Evolutionary conservation across 2,329 filamentous ascomycete species (phyloP).

Genomic region (Lachnellula willkommii): DNA sequence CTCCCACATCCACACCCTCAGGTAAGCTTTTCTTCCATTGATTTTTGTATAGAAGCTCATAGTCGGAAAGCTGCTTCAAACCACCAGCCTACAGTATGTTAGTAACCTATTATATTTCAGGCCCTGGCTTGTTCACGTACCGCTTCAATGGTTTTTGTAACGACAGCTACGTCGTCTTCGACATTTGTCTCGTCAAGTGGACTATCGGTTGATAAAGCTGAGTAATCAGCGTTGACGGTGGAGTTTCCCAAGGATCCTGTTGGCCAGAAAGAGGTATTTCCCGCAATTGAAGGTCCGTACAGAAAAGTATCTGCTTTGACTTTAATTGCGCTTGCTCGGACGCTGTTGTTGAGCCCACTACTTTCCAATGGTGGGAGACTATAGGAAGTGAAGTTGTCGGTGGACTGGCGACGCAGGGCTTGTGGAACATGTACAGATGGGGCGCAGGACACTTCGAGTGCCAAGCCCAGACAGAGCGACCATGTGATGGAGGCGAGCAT

Average conservation of each 20-base stretch:
- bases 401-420: background rate
- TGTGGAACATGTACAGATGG: background rate
- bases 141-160: background rate
- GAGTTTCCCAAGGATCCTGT: constrained; percentile 6
- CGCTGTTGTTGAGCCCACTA: background rate
- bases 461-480: background rate
- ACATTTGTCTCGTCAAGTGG: background rate
- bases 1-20: constrained; percentile 33
- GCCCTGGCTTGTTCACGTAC: background rate
- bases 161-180: background rate
- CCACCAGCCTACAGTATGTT: constrained; percentile 20
- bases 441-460: background rate
- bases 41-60: constrained; percentile 37
- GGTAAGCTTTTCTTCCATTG: constrained; percentile 38
- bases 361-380: background rate
- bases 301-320: constrained; percentile 2
- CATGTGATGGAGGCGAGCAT: background rate
- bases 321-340: background rate
- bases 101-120: background rate
- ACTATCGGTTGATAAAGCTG: background rate
- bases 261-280: constrained; percentile 7
- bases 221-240: background rate
- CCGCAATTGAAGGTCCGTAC: constrained; percentile 2
- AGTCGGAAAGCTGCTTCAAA: constrained; percentile 35
- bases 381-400: background rate